phyloP scores from a whole-genome alignment of 2,329 filamentous ascomycete genomes.

The Paramyrothecium roridum region DNA sequence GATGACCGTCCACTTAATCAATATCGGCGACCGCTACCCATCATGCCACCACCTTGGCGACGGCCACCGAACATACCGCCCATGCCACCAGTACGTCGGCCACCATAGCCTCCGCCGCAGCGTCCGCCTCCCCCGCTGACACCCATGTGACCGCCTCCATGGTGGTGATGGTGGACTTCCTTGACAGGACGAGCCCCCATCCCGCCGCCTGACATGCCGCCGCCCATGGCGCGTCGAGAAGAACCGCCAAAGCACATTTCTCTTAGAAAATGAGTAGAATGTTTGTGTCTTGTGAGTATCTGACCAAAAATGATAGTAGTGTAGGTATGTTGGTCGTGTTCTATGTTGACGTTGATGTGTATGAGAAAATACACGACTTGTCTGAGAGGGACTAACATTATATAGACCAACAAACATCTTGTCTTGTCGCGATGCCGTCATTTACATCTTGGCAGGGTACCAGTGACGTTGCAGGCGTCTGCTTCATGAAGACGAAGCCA shows the following conservation, averaged over 20 bases:
- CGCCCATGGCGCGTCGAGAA: background rate
- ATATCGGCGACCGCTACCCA: background rate
- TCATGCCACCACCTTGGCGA: background rate
- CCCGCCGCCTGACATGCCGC: background rate
- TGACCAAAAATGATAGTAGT: background rate
- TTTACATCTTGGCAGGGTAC: background rate
- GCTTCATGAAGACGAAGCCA: background rate
- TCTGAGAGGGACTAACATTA: background rate
- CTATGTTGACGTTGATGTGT: background rate
- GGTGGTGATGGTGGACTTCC: background rate
- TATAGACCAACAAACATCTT: background rate
- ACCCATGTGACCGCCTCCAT: background rate
- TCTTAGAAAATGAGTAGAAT: background rate
- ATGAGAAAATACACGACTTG: background rate
- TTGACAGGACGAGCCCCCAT: background rate
- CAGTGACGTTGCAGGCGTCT: background rate
- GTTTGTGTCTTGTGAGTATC: background rate
- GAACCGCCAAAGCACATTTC: slow-evolving; percentile 1
- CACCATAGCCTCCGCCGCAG: background rate
- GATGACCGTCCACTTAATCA: background rate
- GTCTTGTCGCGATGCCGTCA: background rate
- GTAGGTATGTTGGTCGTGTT: background rate
- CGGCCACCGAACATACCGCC: background rate
- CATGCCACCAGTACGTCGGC: background rate
- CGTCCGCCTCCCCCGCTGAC: background rate